Conservation (phyloP, 2,329 filamentous ascomycete species). For the Colletotrichum magnum region DNA sequence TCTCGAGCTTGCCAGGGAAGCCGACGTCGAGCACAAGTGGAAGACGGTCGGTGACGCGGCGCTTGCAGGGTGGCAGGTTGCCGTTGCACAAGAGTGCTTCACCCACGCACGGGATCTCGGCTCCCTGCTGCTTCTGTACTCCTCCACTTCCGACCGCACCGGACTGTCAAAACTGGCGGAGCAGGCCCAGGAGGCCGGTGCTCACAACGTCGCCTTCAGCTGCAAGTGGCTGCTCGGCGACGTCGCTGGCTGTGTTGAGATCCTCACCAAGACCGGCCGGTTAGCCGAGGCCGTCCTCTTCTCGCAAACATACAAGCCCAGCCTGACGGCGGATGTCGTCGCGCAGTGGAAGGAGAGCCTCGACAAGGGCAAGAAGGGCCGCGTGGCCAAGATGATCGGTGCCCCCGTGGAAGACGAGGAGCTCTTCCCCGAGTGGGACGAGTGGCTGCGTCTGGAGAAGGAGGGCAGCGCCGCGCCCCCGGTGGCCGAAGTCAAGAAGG, state of each 20-base stretch:
- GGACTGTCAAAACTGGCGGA: slow-evolving; percentile 80
- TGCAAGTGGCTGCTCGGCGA: slow-evolving; percentile 91
- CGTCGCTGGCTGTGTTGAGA: slow-evolving; percentile 83
- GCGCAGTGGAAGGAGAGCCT: slow-evolving; percentile 85
- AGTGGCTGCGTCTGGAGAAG: slow-evolving; percentile 85
- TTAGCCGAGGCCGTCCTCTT: slow-evolving; percentile 91
- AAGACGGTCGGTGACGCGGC: slow-evolving; percentile 96
- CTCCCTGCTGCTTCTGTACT: slow-evolving; percentile 89
- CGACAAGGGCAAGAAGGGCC: slow-evolving; percentile 87
- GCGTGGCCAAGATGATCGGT: slow-evolving; percentile 87
- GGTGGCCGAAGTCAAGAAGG: slow-evolving; percentile 46
- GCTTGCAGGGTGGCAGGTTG: slow-evolving; percentile 86
- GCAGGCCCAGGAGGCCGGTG: slow-evolving; percentile 81
- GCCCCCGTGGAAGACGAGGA: slow-evolving; percentile 87
- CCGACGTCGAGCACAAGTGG: slow-evolving; percentile 97
- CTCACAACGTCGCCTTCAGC: slow-evolving; percentile 94
- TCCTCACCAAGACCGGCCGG: slow-evolving; percentile 84
- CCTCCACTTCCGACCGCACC: slow-evolving; percentile 83
- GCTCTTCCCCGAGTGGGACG: slow-evolving; percentile 96
- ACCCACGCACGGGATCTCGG: slow-evolving; percentile 90
- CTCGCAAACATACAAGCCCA: slow-evolving; percentile 95
- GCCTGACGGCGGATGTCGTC: slow-evolving; percentile 76
- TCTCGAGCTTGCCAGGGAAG: slow-evolving; percentile 84
- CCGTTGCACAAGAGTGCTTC: slow-evolving; percentile 93
- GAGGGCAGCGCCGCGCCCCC: slow-evolving; percentile 69